Evolutionary conservation across 2,329 filamentous ascomycete species (phyloP), one percentile per base, ranked within the genome.

Genomic region (Trichoderma sp.): DNA sequence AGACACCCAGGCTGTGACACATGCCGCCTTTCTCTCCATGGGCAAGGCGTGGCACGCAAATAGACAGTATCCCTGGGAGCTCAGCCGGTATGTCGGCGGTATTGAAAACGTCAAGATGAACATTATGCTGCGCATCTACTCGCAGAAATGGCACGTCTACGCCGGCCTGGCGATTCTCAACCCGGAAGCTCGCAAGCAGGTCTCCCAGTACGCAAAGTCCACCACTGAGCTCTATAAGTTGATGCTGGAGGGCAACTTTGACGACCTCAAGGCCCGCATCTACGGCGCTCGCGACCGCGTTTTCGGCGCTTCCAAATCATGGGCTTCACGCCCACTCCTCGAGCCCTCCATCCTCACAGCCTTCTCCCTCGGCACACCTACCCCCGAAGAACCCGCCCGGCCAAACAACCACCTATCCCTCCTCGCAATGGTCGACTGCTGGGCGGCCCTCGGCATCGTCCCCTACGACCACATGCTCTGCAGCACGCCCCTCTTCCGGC

Each of bases 71-170:
- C 96, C 97, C 0, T 99, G 96, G 96, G 95, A 98, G 78, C 90
- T 95, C 61, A 90, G 91, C n/a, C 94, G 96, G 74, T 99, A 98
- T 82, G 90, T 98, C 4, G 96, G 96, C 72, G 97, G 96, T 67
- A 97, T 99, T 78, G 96, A 99, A 82, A 99, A 99, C 81, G 95
- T 98, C 77, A 99, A 99, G 84, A 97, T 98, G 85, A 99, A 99
- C 84, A 91, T 98, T 76, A 98, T 94, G 76, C 86, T 99, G 75
- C 94, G 96, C 77, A 98, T 99, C 83, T 99, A 98, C 84, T 91
- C 92, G 73, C 97, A 98, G 82, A 99, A 98, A 82, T 99, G 97
- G 97, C 97, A 99, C 84, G 96, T 99, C 72, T 99, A 99, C 81
- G 96, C 96, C 24, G 96, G 96, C 0, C 91, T 99, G 9, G 96